Evolutionary conservation across 148 eudicot genomes (phyloP).

Genomic region (Cornus suecica): DNA sequence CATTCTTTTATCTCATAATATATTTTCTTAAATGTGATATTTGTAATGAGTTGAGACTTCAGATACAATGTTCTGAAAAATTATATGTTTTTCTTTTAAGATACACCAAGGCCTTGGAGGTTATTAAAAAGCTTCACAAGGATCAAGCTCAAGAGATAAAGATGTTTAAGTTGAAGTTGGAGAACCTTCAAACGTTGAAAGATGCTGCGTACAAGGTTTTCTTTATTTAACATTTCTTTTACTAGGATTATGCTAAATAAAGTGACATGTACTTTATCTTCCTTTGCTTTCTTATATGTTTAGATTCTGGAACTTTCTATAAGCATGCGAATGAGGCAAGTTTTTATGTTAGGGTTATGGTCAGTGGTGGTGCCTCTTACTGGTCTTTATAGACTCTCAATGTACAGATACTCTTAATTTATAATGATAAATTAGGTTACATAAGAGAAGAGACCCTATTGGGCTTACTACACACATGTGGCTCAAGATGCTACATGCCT

Average conservation of each 20-base stretch:
- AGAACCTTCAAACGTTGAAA: constrained; percentile 88
- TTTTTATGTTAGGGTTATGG: too few relatives aligned
- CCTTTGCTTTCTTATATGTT: too few relatives aligned
- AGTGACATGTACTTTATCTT: too few relatives aligned
- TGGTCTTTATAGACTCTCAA: background rate
- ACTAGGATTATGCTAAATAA: background rate
- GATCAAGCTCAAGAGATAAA: constrained; percentile 97
- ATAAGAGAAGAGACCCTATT: too few relatives aligned
- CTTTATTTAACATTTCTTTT: constrained; percentile 13
- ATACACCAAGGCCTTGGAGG: constrained; percentile 98
- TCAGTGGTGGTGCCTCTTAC: background rate
- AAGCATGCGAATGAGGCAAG: background rate
- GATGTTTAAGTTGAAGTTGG: constrained; percentile 78
- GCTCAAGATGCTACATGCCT: too few relatives aligned
- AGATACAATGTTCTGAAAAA: background rate
- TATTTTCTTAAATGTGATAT: background rate
- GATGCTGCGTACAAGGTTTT: constrained; percentile 90
- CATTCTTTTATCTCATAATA: too few relatives aligned
- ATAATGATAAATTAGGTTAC: too few relatives aligned
- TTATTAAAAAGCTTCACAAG: constrained; percentile 97
- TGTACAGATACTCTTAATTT: too few relatives aligned
- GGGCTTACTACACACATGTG: too few relatives aligned
- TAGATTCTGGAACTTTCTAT: background rate
- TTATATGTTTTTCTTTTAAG: constrained; percentile 30
- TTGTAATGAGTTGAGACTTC: background rate